Base-by-base conservation (phyloP, 768 basidiomycete genomes). In the Lyophyllum semitale region DNA sequence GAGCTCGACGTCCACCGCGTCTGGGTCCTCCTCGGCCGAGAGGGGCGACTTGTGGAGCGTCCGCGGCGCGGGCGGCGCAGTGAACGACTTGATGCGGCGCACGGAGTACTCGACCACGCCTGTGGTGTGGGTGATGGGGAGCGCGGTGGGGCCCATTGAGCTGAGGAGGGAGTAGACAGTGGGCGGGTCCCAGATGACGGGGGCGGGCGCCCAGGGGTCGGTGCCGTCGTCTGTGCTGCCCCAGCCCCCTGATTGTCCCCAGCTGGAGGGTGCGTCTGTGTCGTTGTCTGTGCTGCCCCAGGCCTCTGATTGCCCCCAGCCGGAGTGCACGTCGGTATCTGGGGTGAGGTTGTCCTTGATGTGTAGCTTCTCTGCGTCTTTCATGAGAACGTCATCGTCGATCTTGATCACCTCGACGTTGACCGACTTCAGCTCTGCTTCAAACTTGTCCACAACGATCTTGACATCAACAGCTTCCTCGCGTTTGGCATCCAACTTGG, bases 101-200 rank as follows among this genome's bases (percentile, higher is more conserved):
- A 85, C 80, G 1, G 85, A 85, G 32, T 73, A 77, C 68, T 91
- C 89, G 49, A 88, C 82, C 45, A 89, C 69, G 8, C 86, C 87
- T 1, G 84, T 75, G 5, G 75, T 78, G 61, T 90, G 88, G 0
- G 88, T 88, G 50, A 80, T 61, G 0, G 87, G 83, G 32, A 90
- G 68, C 6, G 69, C 66, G 12, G 80, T 82, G 2, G 83, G 82
- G 0, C 87, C 89, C 5, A 90, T 67, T 37, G 83, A 63, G 0
- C 70, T 59, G 38, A 73, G 52, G 33, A 84, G 66, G 8, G 68
- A 54, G 25, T 61, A 68, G 68, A 32, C 66, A 20, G 58, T 46
- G 32, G 54, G 58, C 5, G 60, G 48, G 12, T 50, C 61, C 68
- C 68, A 68, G 22, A 59, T 58, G 12, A 51, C 51, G 20, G 26